These are phyloP conservation scores for Limtongia smithiae DNA, from an alignment of 805 yeast species.

Conservation along the genomic window DNA sequence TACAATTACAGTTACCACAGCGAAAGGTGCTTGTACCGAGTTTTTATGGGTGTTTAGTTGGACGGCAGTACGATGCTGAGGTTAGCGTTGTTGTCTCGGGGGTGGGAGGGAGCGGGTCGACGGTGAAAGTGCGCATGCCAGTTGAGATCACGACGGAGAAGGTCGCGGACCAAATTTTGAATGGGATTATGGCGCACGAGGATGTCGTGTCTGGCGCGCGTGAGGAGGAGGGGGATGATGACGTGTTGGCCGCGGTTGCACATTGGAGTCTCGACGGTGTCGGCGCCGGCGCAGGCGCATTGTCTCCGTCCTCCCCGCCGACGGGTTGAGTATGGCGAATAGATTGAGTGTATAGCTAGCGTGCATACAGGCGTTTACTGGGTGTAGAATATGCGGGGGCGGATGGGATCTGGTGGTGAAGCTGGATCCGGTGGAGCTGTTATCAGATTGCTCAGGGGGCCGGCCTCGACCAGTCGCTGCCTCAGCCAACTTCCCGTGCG, in stretches of 20 bases:
- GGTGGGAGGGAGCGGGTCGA: too few species aligned
- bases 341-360: too few species aligned
- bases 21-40: conserved; percentile 14
- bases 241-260: conserved; percentile 3
- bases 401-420: not conserved
- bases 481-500: not conserved
- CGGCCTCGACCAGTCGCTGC: too few species aligned
- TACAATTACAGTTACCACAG: conserved; percentile 11
- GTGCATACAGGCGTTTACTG: too few species aligned
- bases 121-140: conserved; percentile 8
- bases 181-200: not conserved
- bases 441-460: too few species aligned
- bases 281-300: too few species aligned
- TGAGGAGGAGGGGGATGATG: conserved; percentile 6
- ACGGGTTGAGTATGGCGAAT: too few species aligned
- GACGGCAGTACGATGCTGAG: conserved; percentile 23
- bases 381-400: not conserved
- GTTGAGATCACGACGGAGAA: conserved; percentile 17
- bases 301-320: too few species aligned
- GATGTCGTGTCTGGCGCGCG: not conserved
- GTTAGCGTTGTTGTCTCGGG: conserved; percentile 13
- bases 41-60: conserved; percentile 21
- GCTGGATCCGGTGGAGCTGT: too few species aligned
- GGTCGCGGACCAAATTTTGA: conserved; percentile 11
- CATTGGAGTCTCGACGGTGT: conserved; percentile 5